Conservation (phyloP, 352 stramenopile species). For the Phytophthora pluvialis region DNA sequence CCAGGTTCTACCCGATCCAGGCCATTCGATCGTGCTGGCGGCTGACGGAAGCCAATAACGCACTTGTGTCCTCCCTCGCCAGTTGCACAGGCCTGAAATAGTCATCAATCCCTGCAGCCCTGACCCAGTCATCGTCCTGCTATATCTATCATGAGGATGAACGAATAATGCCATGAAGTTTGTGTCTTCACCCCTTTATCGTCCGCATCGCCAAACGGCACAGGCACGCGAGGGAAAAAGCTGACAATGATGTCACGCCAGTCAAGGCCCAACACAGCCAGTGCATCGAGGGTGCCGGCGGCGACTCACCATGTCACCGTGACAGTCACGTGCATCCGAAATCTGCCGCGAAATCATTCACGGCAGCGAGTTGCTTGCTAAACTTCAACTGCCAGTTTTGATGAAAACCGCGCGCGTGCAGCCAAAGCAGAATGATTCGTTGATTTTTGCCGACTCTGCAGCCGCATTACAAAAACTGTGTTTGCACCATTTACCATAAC, state of each 20-base stretch:
- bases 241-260: constrained; percentile 4
- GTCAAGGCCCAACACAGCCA: constrained; percentile 10
- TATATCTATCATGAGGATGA: background rate
- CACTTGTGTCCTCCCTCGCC: too few species aligned
- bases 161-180: background rate
- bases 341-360: constrained; percentile 9
- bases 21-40: too few species aligned
- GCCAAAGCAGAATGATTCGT: constrained; percentile 27
- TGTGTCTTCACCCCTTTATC: background rate
- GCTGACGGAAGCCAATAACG: too few species aligned
- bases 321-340: background rate
- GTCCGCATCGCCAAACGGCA: constrained; percentile 4
- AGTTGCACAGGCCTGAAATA: too few species aligned
- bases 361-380: constrained; percentile 14
- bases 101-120: too few species aligned
- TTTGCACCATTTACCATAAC: background rate
- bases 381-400: background rate
- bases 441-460: constrained; percentile 24
- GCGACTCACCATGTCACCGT: background rate
- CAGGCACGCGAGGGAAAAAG: constrained; percentile 5
- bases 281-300: background rate
- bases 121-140: background rate
- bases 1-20: too few species aligned
- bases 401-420: constrained; percentile 6
- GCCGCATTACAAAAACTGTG: constrained; percentile 8